These are phyloP conservation scores for Dalbergia oliveri DNA, from an alignment of 306 rosid genomes.

Conservation along the genomic window DNA sequence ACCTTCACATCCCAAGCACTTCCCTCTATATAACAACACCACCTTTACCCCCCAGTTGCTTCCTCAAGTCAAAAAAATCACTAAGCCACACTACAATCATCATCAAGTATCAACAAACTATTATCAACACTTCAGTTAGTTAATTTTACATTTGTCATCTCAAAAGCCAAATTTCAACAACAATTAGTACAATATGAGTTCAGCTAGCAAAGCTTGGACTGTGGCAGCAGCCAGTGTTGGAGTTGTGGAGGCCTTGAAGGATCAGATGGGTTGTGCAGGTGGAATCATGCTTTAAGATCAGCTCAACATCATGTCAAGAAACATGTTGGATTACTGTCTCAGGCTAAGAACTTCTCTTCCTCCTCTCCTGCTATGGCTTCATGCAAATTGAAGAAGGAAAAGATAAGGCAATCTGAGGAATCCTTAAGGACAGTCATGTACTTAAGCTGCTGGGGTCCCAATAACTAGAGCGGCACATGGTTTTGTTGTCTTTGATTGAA, in stretches of 20 bases:
- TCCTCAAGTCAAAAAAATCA: slow-evolving; percentile 26
- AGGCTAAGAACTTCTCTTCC: slow-evolving; percentile 51
- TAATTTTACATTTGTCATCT: background rate
- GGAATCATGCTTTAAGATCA: slow-evolving; percentile 53
- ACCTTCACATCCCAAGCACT: slow-evolving; percentile 2
- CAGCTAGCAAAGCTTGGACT: slow-evolving; percentile 44
- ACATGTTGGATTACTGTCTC: slow-evolving; percentile 50
- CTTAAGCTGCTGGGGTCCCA: slow-evolving; percentile 62
- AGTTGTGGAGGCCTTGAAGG: slow-evolving; percentile 60
- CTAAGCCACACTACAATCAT: background rate
- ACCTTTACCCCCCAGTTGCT: background rate
- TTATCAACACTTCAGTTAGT: background rate
- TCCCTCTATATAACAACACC: background rate
- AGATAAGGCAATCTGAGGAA: slow-evolving; percentile 65
- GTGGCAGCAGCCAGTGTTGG: slow-evolving; percentile 57
- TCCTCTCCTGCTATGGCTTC: slow-evolving; percentile 49
- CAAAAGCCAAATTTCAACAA: background rate
- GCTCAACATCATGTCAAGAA: slow-evolving; percentile 53
- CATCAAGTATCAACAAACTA: background rate
- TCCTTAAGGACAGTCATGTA: slow-evolving; percentile 74
- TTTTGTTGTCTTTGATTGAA: slow-evolving; percentile 5
- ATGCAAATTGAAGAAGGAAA: slow-evolving; percentile 46
- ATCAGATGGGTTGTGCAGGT: slow-evolving; percentile 58
- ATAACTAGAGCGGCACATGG: slow-evolving; percentile 13
- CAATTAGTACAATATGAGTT: slow-evolving; percentile 13